phyloP scores from a whole-genome alignment of 176 grass and related monocot species.

The Lolium perenne region DNA sequence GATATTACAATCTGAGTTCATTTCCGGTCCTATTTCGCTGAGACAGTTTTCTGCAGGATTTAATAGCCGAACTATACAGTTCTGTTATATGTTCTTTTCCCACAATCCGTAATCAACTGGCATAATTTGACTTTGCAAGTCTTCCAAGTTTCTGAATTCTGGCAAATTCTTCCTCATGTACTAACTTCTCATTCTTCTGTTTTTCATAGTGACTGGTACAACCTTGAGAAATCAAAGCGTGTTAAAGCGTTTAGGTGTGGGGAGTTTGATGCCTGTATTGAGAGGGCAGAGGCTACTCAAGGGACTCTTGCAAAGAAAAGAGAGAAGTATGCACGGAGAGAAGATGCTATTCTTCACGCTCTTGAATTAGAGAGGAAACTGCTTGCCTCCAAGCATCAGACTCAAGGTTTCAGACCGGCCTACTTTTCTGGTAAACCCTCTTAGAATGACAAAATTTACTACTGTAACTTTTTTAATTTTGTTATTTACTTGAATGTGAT shows the following conservation, averaged over 20 bases:
- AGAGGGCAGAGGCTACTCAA: conserved; percentile 91
- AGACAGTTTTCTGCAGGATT: conserved; percentile 23
- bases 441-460: conserved; percentile 46
- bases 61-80: conserved; percentile 5
- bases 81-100: neutral
- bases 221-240: conserved; percentile 99
- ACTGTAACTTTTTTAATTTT: conserved; percentile 24
- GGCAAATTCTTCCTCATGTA: conserved; percentile 25
- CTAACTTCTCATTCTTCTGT: conserved; percentile 42
- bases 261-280: conserved; percentile 99
- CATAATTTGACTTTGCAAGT: conserved; percentile 8
- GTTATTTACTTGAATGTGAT: conserved; percentile 25
- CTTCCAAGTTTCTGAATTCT: conserved; percentile 10
- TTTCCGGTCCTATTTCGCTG: conserved; percentile 3
- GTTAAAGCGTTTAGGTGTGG: conserved; percentile 98
- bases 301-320: conserved; percentile 93
- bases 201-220: conserved; percentile 92
- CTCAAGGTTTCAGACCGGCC: conserved; percentile 52
- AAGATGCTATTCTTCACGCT: conserved; percentile 98
- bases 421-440: conserved; percentile 51
- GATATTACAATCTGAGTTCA: neutral
- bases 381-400: conserved; percentile 60
- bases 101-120: conserved; percentile 7
- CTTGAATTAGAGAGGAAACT: conserved; percentile 94
- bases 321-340: conserved; percentile 97